A percentile compares a stretch with the other conserved stretches of the same genome.
Conservation (phyloP, 352 stramenopile species). For the Globisporangium iwayamae region DNA sequence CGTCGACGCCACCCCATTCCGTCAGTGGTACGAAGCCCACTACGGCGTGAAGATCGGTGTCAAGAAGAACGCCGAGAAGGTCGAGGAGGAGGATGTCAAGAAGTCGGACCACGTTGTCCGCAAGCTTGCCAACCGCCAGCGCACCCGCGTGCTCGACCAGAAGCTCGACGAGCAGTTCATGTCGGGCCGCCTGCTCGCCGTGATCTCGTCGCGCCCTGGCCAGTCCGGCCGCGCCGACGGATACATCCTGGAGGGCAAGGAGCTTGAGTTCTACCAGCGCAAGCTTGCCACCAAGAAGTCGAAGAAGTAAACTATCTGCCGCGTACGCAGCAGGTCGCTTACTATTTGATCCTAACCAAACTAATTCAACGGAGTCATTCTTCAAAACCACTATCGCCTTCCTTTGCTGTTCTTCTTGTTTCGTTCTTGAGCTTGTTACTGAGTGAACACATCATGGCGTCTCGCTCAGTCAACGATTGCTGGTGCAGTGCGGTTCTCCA, state of each 20-base stretch:
- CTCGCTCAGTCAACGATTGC: no score
- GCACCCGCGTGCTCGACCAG: conserved; percentile 89
- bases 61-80: conserved; percentile 85
- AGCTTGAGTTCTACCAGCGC: conserved; percentile 99
- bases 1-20: conserved; percentile 98
- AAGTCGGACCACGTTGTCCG: conserved; percentile 91
- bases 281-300: conserved; percentile 99
- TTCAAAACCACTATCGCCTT: conserved; percentile 7
- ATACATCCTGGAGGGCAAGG: conserved; percentile 99
- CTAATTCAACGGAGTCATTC: conserved; percentile 19
- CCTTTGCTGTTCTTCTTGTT: neutral
- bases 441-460: no score
- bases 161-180: conserved; percentile 97
- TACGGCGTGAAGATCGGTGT: conserved; percentile 93
- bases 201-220: conserved; percentile 97
- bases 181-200: conserved; percentile 95
- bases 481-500: no score
- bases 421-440: no score
- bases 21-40: conserved; percentile 99
- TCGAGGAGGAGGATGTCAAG: conserved; percentile 86
- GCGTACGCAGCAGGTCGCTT: neutral
- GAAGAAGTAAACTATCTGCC: conserved; percentile 85
- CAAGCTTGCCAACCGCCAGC: conserved; percentile 94
- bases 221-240: conserved; percentile 98
- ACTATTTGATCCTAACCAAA: conserved; percentile 13